These are phyloP conservation scores for Psophocarpus tetragonolobus DNA, from an alignment of 306 rosid genomes.

Conservation along the genomic window DNA sequence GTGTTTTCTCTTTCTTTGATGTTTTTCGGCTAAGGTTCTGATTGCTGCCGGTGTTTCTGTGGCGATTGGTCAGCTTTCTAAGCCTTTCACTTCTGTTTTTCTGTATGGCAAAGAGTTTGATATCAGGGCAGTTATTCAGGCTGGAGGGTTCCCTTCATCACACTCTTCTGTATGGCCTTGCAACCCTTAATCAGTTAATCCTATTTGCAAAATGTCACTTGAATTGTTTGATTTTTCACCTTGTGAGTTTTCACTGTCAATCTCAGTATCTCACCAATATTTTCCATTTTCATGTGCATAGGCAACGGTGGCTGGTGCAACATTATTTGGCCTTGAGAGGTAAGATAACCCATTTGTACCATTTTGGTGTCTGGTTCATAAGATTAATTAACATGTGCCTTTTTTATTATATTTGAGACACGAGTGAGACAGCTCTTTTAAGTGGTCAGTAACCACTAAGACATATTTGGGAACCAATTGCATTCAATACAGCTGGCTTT, in stretches of 20 bases:
- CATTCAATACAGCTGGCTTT: too few species aligned
- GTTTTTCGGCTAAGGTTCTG: conserved; percentile 53
- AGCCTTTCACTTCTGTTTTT: conserved; percentile 72
- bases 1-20: not conserved
- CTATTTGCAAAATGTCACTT: not conserved
- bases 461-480: too few species aligned
- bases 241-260: conserved; percentile 19
- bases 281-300: conserved; percentile 44
- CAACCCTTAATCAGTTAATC: not conserved
- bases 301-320: conserved; percentile 88
- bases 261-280: conserved; percentile 32
- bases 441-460: too few species aligned
- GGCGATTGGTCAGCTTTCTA: conserved; percentile 77
- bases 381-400: not conserved
- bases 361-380: conserved; percentile 13
- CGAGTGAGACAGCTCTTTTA: too few species aligned
- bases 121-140: conserved; percentile 57
- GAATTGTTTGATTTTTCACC: not conserved
- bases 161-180: conserved; percentile 79
- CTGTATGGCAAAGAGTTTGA: conserved; percentile 73
- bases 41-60: conserved; percentile 71
- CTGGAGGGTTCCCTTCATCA: conserved; percentile 94
- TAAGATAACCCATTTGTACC: conserved; percentile 22
- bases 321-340: conserved; percentile 85
- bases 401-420: too few species aligned